Evolutionary conservation across 2,329 filamentous ascomycete species (phyloP).

Genomic region (Fusarium mexicanum): DNA sequence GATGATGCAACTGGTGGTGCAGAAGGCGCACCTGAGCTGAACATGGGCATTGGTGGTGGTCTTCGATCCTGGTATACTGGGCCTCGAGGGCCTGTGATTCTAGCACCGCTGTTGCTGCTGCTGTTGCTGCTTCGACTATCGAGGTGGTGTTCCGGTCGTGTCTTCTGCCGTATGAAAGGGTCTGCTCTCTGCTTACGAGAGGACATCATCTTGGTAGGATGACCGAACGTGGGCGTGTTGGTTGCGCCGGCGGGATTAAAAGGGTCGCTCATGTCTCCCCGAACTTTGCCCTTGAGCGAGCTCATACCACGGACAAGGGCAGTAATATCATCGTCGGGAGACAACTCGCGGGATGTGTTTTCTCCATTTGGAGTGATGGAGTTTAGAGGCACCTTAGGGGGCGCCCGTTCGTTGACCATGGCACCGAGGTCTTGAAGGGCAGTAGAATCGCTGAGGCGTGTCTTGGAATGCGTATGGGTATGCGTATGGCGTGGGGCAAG

Average conservation of each 20-base stretch:
- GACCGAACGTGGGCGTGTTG: constrained; percentile 48
- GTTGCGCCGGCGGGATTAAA: constrained; percentile 23
- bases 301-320: constrained; percentile 46
- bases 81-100: constrained; percentile 58
- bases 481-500: constrained; percentile 7
- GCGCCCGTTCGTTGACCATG: constrained; percentile 61
- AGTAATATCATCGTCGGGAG: constrained; percentile 49
- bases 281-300: constrained; percentile 40
- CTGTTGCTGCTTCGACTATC: constrained; percentile 45
- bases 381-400: constrained; percentile 55
- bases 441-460: constrained; percentile 13
- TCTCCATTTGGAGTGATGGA: constrained; percentile 49
- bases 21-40: constrained; percentile 52
- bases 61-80: constrained; percentile 60
- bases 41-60: constrained; percentile 58
- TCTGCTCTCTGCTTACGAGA: constrained; percentile 65
- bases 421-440: constrained; percentile 33
- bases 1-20: constrained; percentile 16
- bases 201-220: constrained; percentile 56
- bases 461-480: not conserved
- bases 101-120: constrained; percentile 45
- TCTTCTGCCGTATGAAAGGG: constrained; percentile 64
- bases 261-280: constrained; percentile 18
- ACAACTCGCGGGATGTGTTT: constrained; percentile 38
- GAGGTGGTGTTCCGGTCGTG: constrained; percentile 66